Evolutionary conservation across 2,329 filamentous ascomycete genomes (phyloP).

Genomic region (Diplocarpon rosae): DNA sequence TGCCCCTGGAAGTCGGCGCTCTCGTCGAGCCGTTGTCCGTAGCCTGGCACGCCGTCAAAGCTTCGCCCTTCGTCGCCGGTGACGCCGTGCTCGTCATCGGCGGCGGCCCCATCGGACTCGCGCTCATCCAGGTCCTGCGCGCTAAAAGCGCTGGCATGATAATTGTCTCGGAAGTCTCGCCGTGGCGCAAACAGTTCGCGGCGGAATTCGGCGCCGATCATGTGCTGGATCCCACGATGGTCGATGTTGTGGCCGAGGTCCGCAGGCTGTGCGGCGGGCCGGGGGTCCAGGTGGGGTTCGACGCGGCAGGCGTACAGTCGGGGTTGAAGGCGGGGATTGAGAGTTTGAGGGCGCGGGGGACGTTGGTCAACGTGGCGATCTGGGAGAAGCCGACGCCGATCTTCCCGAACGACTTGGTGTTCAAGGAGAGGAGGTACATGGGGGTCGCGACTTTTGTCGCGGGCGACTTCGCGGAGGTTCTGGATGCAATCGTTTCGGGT

Average conservation of each 20-base stretch:
- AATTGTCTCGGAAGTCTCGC: slow-evolving; percentile 41
- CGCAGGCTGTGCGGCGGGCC: slow-evolving; percentile 25
- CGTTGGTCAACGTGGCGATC: slow-evolving; percentile 43
- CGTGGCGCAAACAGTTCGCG: slow-evolving; percentile 37
- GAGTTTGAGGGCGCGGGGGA: slow-evolving; percentile 37
- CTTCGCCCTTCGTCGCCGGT: slow-evolving; percentile 36
- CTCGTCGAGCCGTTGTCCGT: slow-evolving; percentile 43
- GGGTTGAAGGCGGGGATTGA: slow-evolving; percentile 38
- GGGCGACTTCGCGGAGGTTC: slow-evolving; percentile 46
- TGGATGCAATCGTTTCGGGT: slow-evolving; percentile 34
- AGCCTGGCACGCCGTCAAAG: slow-evolving; percentile 43
- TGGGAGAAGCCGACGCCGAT: slow-evolving; percentile 42
- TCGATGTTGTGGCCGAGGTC: slow-evolving; percentile 33
- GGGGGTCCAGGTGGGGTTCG: slow-evolving; percentile 40
- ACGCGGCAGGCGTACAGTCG: slow-evolving; percentile 41
- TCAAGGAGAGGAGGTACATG: slow-evolving; percentile 41
- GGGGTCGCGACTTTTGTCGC: slow-evolving; percentile 40
- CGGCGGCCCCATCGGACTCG: slow-evolving; percentile 42
- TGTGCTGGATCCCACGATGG: slow-evolving; percentile 38
- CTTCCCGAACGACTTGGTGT: slow-evolving; percentile 38
- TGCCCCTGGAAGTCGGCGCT: slow-evolving; percentile 40
- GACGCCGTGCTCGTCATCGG: slow-evolving; percentile 39
- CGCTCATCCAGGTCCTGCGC: slow-evolving; percentile 36
- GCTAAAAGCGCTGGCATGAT: slow-evolving; percentile 36
- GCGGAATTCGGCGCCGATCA: slow-evolving; percentile 39